A percentile compares a stretch with the other conserved stretches of the same genome.
Evolutionary conservation across 352 stramenopile genomes (phyloP).

Genomic region (Pythium diclinum): DNA sequence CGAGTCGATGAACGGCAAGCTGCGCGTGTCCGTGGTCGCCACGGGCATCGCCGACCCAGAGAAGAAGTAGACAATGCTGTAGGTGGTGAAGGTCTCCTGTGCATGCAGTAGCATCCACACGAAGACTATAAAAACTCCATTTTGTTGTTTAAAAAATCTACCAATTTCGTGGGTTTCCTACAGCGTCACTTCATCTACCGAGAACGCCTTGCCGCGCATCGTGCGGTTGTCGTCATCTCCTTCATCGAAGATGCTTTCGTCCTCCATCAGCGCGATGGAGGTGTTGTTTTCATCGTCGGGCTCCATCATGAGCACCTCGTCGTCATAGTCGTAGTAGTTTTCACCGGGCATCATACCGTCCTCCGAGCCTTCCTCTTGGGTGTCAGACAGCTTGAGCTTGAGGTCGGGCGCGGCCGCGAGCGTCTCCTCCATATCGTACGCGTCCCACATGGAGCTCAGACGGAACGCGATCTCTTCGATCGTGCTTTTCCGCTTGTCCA

Average conservation of each 20-base stretch:
- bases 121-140: background rate
- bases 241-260: slow-evolving; percentile 18
- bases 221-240: slow-evolving; percentile 7
- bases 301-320: slow-evolving; percentile 20
- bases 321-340: slow-evolving; percentile 10
- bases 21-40: slow-evolving; percentile 85
- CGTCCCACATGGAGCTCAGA: slow-evolving; percentile 76
- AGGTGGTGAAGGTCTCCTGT: slow-evolving; percentile 2
- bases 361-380: slow-evolving; percentile 22
- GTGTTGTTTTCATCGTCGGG: slow-evolving; percentile 17
- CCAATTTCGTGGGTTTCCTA: background rate
- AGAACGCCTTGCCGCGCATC: slow-evolving; percentile 7
- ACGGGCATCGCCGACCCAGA: slow-evolving; percentile 82
- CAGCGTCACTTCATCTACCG: slow-evolving; percentile 7
- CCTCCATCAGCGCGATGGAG: slow-evolving; percentile 18
- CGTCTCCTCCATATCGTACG: slow-evolving; percentile 61
- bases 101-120: background rate
- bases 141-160: background rate
- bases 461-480: slow-evolving; percentile 75
- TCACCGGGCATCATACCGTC: slow-evolving; percentile 6
- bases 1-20: slow-evolving; percentile 71
- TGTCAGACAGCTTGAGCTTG: slow-evolving; percentile 34
- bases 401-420: slow-evolving; percentile 25
- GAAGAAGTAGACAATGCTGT: slow-evolving; percentile 49
- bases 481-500: slow-evolving; percentile 46